Conservation (phyloP, 2,329 filamentous ascomycete genomes). For the Dactylellina haptotyla region DNA sequence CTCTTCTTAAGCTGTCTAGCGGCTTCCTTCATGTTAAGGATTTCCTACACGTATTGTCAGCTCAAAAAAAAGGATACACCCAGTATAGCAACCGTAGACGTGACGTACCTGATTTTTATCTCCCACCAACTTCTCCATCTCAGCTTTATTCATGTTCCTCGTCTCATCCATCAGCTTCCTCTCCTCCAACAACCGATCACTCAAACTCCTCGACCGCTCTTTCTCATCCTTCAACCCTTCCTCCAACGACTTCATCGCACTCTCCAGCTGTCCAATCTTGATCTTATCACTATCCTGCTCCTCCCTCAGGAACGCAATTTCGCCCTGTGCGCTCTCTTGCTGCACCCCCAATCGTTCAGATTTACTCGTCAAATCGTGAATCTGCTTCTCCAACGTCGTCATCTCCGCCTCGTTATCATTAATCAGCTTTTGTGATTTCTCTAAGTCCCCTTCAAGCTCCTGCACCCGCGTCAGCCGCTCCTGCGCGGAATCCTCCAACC, state of each 20-base stretch:
- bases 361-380: constrained; percentile 87
- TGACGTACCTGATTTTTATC: constrained; percentile 77
- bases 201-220: constrained; percentile 68
- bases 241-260: constrained; percentile 80
- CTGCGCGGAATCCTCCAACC: constrained; percentile 84
- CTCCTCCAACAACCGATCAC: constrained; percentile 66
- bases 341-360: constrained; percentile 87
- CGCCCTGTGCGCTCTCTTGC: constrained; percentile 88
- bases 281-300: constrained; percentile 99
- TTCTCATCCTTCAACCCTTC: constrained; percentile 83
- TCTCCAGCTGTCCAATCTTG: constrained; percentile 92
- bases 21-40: constrained; percentile 84
- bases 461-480: constrained; percentile 59
- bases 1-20: constrained; percentile 82
- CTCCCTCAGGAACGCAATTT: constrained; percentile 93
- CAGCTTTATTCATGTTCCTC: constrained; percentile 76
- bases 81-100: background rate
- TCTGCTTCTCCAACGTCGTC: constrained; percentile 82
- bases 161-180: constrained; percentile 84
- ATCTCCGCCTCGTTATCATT: constrained; percentile 86
- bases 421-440: constrained; percentile 83
- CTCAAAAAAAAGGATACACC: background rate
- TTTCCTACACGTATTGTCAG: constrained; percentile 65
- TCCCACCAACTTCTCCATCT: constrained; percentile 91
- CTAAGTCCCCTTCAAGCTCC: constrained; percentile 65